Evolutionary conservation across 2,329 filamentous ascomycete species (phyloP).

Genomic region (Alternaria panax): DNA sequence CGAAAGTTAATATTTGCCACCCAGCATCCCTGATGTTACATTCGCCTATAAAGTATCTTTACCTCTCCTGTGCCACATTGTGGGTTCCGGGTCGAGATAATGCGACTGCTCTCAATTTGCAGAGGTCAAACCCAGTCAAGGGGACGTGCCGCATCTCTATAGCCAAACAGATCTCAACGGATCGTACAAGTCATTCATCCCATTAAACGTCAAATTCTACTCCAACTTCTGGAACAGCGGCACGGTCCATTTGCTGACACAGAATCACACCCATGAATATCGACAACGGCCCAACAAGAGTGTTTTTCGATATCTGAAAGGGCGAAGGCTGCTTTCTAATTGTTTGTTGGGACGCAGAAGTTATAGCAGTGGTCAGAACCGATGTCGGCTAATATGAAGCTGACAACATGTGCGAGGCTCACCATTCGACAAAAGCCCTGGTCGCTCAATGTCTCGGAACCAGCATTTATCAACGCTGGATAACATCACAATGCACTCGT

Average conservation of each 20-base stretch:
- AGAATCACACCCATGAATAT: background rate
- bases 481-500: background rate
- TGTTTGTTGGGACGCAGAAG: background rate
- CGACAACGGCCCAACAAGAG: background rate
- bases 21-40: background rate
- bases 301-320: background rate
- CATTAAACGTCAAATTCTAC: background rate
- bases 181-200: background rate
- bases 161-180: background rate
- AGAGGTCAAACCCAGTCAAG: background rate
- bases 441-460: background rate
- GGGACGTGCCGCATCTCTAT: background rate
- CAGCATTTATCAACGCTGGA: background rate
- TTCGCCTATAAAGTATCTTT: background rate
- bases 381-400: background rate
- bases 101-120: background rate
- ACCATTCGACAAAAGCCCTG: background rate
- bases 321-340: background rate
- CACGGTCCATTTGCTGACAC: background rate
- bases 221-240: background rate
- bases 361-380: background rate
- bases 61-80: background rate
- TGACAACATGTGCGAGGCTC: background rate
- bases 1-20: no score
- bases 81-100: background rate